A percentile compares a stretch with the other conserved stretches of the same genome.
phyloP scores from a whole-genome alignment of 106 monocot genomes.

The Apostasia ramifera region DNA sequence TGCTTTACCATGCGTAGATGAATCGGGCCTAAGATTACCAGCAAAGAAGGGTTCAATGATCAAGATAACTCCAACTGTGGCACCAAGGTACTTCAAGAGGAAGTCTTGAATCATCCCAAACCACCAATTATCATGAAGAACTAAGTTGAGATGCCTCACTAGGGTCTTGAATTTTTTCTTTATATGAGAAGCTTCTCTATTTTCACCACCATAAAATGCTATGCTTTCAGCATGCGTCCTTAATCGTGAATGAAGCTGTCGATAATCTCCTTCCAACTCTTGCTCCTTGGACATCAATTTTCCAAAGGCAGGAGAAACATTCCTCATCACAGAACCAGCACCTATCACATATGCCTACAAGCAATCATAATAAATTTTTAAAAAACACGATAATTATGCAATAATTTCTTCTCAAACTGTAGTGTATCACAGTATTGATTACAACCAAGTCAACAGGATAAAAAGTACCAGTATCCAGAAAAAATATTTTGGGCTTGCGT shows the following conservation, averaged over 20 bases:
- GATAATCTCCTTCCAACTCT: slow-evolving; percentile 96
- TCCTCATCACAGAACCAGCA: slow-evolving; percentile 79
- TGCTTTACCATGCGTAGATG: slow-evolving; percentile 93
- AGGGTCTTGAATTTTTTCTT: slow-evolving; percentile 60
- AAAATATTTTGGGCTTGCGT: slow-evolving; percentile 99
- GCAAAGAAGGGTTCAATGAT: slow-evolving; percentile 99
- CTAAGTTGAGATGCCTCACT: slow-evolving; percentile 69
- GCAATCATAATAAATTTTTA: slow-evolving; percentile 5
- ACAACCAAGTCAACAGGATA: neutral
- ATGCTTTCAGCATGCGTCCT: slow-evolving; percentile 95
- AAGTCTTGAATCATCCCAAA: slow-evolving; percentile 99
- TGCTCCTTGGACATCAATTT: slow-evolving; percentile 96
- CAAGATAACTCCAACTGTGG: slow-evolving; percentile 85
- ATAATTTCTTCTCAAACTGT: neutral
- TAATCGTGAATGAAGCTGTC: slow-evolving; percentile 90
- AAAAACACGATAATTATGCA: neutral
- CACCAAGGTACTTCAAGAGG: slow-evolving; percentile 94
- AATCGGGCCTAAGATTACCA: slow-evolving; percentile 86
- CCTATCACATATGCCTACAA: slow-evolving; percentile 89
- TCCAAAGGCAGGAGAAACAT: slow-evolving; percentile 94
- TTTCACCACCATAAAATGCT: slow-evolving; percentile 97
- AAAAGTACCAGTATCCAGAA: slow-evolving; percentile 89
- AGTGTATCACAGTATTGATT: neutral
- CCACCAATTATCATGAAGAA: slow-evolving; percentile 93
- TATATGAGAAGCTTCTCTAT: slow-evolving; percentile 80